A percentile compares a stretch with the other conserved stretches of the same genome.
These are phyloP conservation scores for Trichoderma brevicompactum DNA, from an alignment of 2,329 filamentous ascomycete species.

Conservation along the genomic window DNA sequence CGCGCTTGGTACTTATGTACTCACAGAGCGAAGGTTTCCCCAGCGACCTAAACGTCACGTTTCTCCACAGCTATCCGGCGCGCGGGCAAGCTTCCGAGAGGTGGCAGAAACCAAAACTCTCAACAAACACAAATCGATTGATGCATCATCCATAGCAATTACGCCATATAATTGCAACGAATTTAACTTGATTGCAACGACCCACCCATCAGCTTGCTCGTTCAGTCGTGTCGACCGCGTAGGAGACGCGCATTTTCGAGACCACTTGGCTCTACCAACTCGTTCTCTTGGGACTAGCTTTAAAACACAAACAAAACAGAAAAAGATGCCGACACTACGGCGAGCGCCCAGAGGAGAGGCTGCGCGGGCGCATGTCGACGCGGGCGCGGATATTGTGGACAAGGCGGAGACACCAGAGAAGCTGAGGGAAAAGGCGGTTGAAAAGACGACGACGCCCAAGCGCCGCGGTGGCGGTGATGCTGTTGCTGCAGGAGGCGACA, in stretches of 20 bases:
- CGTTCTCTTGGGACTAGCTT: neutral
- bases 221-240: neutral
- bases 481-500: neutral
- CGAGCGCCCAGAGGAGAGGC: constrained; percentile 19
- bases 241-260: neutral
- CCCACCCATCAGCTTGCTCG: neutral
- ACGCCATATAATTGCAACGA: neutral
- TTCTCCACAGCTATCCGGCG: constrained; percentile 25
- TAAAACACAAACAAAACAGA: neutral
- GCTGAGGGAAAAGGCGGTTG: constrained; percentile 10
- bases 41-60: constrained; percentile 39
- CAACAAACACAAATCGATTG: constrained; percentile 4
- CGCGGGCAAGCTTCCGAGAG: constrained; percentile 17
- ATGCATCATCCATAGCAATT: neutral
- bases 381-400: neutral
- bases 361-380: constrained; percentile 1
- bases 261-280: no score
- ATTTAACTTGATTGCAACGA: neutral
- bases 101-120: constrained; percentile 1
- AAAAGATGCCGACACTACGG: constrained; percentile 27
- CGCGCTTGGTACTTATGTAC: no score
- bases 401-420: neutral
- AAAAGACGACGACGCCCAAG: constrained; percentile 8
- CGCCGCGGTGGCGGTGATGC: constrained; percentile 9
- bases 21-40: constrained; percentile 34